phyloP scores from a whole-genome alignment of 345 rosid genomes.

The Eucalyptus polyanthemos region DNA sequence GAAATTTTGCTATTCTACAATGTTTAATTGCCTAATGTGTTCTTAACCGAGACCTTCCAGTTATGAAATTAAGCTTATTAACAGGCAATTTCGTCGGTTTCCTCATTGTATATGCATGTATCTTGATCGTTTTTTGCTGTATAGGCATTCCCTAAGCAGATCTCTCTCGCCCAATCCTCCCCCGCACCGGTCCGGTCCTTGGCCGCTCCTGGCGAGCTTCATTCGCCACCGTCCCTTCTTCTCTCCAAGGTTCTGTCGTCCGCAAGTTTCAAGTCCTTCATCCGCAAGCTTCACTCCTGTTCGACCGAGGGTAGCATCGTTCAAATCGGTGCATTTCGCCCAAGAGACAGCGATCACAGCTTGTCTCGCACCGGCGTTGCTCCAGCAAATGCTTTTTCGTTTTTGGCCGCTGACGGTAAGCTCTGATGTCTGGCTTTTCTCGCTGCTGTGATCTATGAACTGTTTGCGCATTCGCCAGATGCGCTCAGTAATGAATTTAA shows the following conservation, averaged over 20 bases:
- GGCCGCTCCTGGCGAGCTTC: not conserved
- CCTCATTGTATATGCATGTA: too few species aligned
- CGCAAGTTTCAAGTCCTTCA: not conserved
- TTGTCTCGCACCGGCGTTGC: conserved; percentile 68
- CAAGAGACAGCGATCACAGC: not conserved
- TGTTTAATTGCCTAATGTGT: not conserved
- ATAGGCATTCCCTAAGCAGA: not conserved
- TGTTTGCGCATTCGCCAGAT: rapidly evolving
- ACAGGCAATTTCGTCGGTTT: too few species aligned
- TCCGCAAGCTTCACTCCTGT: not conserved
- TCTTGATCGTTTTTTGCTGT: too few species aligned
- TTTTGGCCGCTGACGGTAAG: conserved; percentile 56
- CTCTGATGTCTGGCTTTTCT: not conserved
- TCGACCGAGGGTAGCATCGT: not conserved
- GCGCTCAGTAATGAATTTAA: not conserved
- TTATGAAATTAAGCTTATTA: too few species aligned
- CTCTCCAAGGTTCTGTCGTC: not conserved
- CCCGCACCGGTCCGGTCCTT: not conserved
- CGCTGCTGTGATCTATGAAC: not conserved
- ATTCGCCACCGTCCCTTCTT: not conserved
- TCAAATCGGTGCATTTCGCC: not conserved
- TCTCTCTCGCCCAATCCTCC: not conserved
- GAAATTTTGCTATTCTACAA: not conserved
- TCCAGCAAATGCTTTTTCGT: conserved; percentile 38
- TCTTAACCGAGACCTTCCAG: too few species aligned